Evolutionary conservation across 2,329 filamentous ascomycete genomes (phyloP), one percentile per base, ranked within the genome.

Genomic region (Fusarium compactum): DNA sequence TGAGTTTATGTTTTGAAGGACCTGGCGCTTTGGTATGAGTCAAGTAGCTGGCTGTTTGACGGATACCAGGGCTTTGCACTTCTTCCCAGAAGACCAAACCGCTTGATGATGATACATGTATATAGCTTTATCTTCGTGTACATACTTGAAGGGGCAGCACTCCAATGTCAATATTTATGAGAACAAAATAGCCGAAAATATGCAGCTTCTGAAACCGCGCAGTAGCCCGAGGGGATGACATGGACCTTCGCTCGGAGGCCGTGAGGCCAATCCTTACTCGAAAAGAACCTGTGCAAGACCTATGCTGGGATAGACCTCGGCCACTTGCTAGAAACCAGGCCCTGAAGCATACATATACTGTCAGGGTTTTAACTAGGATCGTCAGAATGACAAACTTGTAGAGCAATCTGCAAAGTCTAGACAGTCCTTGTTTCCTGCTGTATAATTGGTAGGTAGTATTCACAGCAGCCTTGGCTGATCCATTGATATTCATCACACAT

Each of bases 51-150:
- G 69, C 69, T 71, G 57, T 51, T 56, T 51, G 48, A 29, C 32
- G 2, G 27, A n/a, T 34, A 22, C 29, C 1, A 30, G n/a, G 25
- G 10, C 16, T 38, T 27, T 43, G 24, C 41, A 10, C 43, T 43
- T 51, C 22, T 34, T 24, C n/a, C 16, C 47, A 18, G 41, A 41
- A 8, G 18, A 38, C 18, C 18, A 30, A 57, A 16, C 6, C 6
- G 16, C 43, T 30, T 32, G 18, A 34, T 32, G 40, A 58, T 47
- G 51, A 22, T 22, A 15, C 16, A 14, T n/a, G 50, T 38, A 38
- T 64, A n/a, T 25, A 43, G 47, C 52, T 60, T 66, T 22, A 52
- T 34, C 14, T 71, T 71, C 55, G 14, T 52, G 69, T 71, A 71
- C 45, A 71, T 67, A 71, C 22, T 69, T 53, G 5, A 60, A 32